Evolutionary conservation across 1,139 yeast genomes (phyloP).

Genomic region (Kurtzmaniella quercitrusa): DNA sequence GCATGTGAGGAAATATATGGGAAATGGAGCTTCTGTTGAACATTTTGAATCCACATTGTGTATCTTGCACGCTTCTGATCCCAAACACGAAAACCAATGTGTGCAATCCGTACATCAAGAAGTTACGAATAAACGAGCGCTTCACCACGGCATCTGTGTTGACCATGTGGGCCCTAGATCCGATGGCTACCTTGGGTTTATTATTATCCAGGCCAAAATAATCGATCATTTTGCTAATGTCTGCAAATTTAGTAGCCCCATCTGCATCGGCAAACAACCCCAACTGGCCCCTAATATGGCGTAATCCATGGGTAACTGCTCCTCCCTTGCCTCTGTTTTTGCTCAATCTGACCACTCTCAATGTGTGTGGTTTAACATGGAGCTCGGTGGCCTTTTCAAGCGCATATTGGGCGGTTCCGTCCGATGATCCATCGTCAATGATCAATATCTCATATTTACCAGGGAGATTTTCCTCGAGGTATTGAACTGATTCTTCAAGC

Average conservation of each 20-base stretch:
- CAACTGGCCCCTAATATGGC: slow-evolving; percentile 67
- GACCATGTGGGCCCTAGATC: slow-evolving; percentile 96
- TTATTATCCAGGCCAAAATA: slow-evolving; percentile 25
- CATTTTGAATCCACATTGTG: slow-evolving; percentile 96
- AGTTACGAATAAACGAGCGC: slow-evolving; percentile 80
- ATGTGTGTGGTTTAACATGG: slow-evolving; percentile 49
- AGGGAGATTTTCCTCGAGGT: slow-evolving; percentile 35
- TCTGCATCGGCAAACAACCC: slow-evolving; percentile 95
- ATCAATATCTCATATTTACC: slow-evolving; percentile 68
- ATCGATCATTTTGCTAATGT: slow-evolving; percentile 51
- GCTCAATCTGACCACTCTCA: slow-evolving; percentile 66
- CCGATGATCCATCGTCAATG: slow-evolving; percentile 89
- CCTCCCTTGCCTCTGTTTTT: slow-evolving; percentile 95
- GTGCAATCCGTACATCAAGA: slow-evolving; percentile 91
- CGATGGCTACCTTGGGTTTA: slow-evolving; percentile 67
- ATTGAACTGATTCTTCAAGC: slow-evolving; percentile 72
- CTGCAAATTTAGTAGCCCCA: slow-evolving; percentile 86
- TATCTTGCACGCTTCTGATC: slow-evolving; percentile 78
- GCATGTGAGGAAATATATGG: slow-evolving; percentile 81
- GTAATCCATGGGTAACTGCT: slow-evolving; percentile 92
- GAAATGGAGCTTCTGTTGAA: slow-evolving; percentile 67
- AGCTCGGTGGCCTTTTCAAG: slow-evolving; percentile 55
- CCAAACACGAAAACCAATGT: slow-evolving; percentile 85
- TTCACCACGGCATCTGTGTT: slow-evolving; percentile 94
- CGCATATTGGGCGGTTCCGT: slow-evolving; percentile 74